Evolutionary conservation across 2,329 filamentous ascomycete species (phyloP).

Genomic region (Nemania bipapillata): DNA sequence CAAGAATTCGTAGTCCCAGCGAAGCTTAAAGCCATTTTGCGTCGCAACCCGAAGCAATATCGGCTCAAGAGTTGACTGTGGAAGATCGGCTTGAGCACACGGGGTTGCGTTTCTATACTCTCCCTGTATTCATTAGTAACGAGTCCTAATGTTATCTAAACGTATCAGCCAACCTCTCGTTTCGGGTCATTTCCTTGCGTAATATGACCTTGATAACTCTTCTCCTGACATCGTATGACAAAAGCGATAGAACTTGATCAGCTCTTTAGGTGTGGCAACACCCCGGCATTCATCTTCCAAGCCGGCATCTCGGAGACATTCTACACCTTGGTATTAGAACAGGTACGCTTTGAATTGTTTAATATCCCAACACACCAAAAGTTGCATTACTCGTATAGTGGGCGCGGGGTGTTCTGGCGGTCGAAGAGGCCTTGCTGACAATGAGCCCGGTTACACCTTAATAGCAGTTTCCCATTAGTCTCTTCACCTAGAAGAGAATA

Average conservation of each 20-base stretch:
- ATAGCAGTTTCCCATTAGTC: constrained; percentile 6
- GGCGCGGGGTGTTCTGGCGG: constrained; percentile 32
- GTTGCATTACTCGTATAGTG: constrained; percentile 34
- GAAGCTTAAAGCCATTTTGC: constrained; percentile 35
- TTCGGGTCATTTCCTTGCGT: constrained; percentile 28
- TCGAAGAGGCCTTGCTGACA: constrained; percentile 33
- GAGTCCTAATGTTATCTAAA: background rate
- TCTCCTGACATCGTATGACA: constrained; percentile 33
- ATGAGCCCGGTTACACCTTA: constrained; percentile 34
- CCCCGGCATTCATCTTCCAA: constrained; percentile 26
- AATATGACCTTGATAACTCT: constrained; percentile 33
- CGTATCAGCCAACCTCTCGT: constrained; percentile 18
- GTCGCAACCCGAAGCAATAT: constrained; percentile 33
- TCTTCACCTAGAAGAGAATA: background rate
- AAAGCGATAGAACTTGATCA: constrained; percentile 35
- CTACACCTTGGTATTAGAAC: constrained; percentile 14
- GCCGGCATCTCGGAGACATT: constrained; percentile 35
- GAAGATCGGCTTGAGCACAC: constrained; percentile 33
- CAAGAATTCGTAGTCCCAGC: constrained; percentile 35
- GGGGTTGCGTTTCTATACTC: constrained; percentile 31
- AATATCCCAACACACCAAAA: constrained; percentile 19
- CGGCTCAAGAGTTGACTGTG: constrained; percentile 34
- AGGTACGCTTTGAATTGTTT: background rate
- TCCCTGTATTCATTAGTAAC: constrained; percentile 23
- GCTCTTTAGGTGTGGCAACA: constrained; percentile 26